These are phyloP conservation scores for Arabis hirsuta DNA, from an alignment of 345 rosid species.

Conservation along the genomic window DNA sequence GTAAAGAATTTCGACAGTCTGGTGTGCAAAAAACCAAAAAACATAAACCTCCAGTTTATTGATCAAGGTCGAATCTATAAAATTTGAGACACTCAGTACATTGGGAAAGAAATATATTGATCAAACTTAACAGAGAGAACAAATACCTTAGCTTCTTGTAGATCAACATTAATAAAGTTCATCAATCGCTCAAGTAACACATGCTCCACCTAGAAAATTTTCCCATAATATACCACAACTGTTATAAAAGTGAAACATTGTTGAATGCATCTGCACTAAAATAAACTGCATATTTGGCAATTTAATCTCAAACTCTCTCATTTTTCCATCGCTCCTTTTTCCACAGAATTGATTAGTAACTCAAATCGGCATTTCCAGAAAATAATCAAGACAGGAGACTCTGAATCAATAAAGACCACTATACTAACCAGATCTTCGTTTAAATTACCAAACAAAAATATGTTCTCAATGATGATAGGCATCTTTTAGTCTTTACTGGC, in stretches of 20 bases:
- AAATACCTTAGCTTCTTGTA: constrained; percentile 79
- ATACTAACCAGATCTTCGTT: constrained; percentile 1
- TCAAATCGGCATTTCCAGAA: background rate
- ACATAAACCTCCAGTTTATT: background rate
- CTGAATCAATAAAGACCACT: background rate
- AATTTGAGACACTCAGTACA: constrained; percentile 7
- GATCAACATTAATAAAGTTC: constrained; percentile 68
- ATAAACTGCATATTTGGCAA: background rate
- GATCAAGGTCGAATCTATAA: constrained; percentile 9
- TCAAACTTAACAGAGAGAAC: constrained; percentile 15
- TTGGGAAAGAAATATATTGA: background rate
- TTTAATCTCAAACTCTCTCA: background rate
- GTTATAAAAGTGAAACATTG: constrained; percentile 20
- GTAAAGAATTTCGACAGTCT: background rate
- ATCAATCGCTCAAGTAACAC: constrained; percentile 72
- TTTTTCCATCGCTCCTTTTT: background rate
- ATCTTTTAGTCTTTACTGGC: background rate
- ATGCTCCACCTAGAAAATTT: constrained; percentile 70
- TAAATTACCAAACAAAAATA: constrained; percentile 13
- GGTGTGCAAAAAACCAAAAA: background rate
- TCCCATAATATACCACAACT: background rate
- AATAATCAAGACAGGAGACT: constrained; percentile 1
- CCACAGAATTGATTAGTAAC: constrained; percentile 7
- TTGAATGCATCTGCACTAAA: background rate
- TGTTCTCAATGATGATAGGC: constrained; percentile 11